A percentile compares a stretch with the other conserved stretches of the same genome.
Conservation (phyloP, 2,329 filamentous ascomycete species). For the Aureobasidium sp. region DNA sequence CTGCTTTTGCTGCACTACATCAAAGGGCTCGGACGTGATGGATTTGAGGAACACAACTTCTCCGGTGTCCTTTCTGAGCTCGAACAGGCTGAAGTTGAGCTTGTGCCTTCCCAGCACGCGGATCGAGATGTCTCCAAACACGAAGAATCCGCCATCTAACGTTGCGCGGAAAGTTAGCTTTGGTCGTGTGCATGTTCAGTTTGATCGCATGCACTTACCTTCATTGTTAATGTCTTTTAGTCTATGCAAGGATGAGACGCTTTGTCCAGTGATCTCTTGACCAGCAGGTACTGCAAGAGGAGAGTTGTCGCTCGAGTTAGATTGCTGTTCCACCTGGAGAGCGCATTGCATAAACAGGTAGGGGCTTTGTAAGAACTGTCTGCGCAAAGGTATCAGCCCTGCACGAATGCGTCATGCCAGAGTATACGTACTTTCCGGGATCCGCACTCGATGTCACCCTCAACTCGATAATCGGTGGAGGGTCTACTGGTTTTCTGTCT, state of each 20-base stretch:
- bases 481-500: conserved; percentile 83
- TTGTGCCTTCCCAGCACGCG: conserved; percentile 64
- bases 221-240: conserved; percentile 69
- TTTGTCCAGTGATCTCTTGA: conserved; percentile 48
- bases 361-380: conserved; percentile 55
- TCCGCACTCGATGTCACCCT: conserved; percentile 43
- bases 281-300: background rate
- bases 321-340: conserved; percentile 44
- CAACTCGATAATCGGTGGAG: conserved; percentile 75
- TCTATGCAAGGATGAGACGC: conserved; percentile 73
- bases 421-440: conserved; percentile 49
- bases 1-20: conserved; percentile 51
- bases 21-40: conserved; percentile 59
- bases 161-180: background rate
- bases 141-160: conserved; percentile 74
- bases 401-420: background rate
- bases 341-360: conserved; percentile 56
- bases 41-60: conserved; percentile 45
- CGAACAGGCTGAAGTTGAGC: conserved; percentile 70
- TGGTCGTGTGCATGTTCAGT: background rate
- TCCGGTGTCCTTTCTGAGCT: conserved; percentile 48
- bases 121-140: conserved; percentile 83
- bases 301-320: conserved; percentile 29
- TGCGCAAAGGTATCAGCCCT: conserved; percentile 24
- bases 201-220: conserved; percentile 28